Evolutionary conservation across 495 filamentous ascomycete genomes (phyloP).

Genomic region (Glonium stellatum): DNA sequence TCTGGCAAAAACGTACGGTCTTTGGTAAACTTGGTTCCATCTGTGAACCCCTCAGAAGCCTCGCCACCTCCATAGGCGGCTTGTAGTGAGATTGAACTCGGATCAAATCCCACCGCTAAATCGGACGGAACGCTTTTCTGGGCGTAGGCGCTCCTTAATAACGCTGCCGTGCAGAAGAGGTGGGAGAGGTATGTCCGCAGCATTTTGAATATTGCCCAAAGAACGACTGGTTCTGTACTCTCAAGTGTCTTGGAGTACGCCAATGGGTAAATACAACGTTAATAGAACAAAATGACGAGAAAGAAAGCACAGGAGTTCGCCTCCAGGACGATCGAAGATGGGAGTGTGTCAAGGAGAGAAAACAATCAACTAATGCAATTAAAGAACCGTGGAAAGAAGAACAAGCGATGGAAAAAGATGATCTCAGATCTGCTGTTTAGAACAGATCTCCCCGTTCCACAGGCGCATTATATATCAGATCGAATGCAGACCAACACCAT

Average conservation of each 20-base stretch:
- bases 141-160: background rate
- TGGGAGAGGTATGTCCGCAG: no score
- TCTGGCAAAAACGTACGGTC: background rate
- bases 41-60: background rate
- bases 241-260: no score
- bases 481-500: background rate
- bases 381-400: background rate
- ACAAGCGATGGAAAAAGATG: background rate
- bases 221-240: no score
- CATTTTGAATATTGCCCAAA: no score
- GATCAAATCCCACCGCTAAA: background rate
- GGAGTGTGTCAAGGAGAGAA: background rate
- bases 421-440: background rate
- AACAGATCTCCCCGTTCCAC: background rate
- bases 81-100: background rate
- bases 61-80: background rate
- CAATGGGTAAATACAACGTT: no score
- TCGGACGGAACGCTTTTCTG: slow-evolving; percentile 1
- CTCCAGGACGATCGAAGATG: no score
- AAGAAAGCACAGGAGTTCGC: no score
- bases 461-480: background rate
- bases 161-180: no score
- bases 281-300: no score
- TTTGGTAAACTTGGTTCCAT: background rate
- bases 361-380: background rate